Evolutionary conservation across 139 green algal species (phyloP).

Genomic region (Zygnema cylindricum): DNA sequence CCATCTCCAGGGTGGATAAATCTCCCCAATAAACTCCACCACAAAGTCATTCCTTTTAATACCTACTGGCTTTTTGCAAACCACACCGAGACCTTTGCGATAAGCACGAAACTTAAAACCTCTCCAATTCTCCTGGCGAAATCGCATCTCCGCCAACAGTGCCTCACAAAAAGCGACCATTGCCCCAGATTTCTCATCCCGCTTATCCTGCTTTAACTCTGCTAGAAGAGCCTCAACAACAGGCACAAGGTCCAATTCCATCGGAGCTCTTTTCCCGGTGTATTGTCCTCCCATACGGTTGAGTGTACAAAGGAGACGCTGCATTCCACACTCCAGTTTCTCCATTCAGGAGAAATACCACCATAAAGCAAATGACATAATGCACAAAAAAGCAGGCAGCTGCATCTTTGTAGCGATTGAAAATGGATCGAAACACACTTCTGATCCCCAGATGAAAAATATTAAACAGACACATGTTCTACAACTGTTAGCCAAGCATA

Average conservation of each 20-base stretch:
- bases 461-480: too few relatives aligned
- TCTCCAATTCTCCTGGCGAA: conserved; percentile 2
- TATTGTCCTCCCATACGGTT: conserved; percentile 21
- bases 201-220: background rate
- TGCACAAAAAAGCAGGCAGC: too few relatives aligned
- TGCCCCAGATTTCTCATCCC: background rate
- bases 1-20: conserved; percentile 89
- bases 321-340: too few relatives aligned
- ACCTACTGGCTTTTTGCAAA: conserved; percentile 47
- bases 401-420: too few relatives aligned
- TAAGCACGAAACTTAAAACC: background rate
- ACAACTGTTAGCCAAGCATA: too few relatives aligned
- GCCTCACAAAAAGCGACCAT: background rate
- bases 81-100: conserved; percentile 57
- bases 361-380: too few relatives aligned
- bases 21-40: conserved; percentile 91
- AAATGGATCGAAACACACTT: too few relatives aligned
- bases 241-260: conserved; percentile 31
- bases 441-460: too few relatives aligned
- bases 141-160: conserved; percentile 14
- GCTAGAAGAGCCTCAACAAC: conserved; percentile 39
- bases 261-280: conserved; percentile 26
- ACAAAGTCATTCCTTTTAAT: conserved; percentile 80
- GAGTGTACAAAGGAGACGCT: conserved; percentile 37
- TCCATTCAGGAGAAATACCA: too few relatives aligned